Percentiles rank a stretch among this genome's conserved stretches.
Conservation (phyloP, 208 protist genomes). For the Trypanosoma theileri region DNA sequence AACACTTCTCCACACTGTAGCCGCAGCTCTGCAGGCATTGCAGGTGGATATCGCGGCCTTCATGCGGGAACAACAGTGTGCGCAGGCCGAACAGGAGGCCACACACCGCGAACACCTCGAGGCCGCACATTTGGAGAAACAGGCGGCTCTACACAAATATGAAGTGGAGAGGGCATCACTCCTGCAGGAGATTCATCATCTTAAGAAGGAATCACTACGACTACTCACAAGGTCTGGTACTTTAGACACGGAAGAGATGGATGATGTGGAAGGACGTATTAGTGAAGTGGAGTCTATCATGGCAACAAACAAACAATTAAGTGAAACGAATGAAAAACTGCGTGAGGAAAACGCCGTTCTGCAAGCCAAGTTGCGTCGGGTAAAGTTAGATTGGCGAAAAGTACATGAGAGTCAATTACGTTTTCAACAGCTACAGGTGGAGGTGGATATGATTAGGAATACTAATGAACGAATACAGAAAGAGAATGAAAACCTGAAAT, state of each 20-base stretch:
- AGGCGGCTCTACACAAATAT: conserved; percentile 14
- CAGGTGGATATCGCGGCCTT: conserved; percentile 3
- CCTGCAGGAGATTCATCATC: not conserved
- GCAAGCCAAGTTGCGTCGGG: conserved; percentile 17
- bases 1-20: conserved; percentile 4
- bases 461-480: conserved; percentile 20
- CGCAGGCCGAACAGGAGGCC: not conserved
- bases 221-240: not conserved
- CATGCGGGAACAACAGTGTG: conserved; percentile 1
- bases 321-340: conserved; percentile 6
- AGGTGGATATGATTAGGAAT: conserved; percentile 32
- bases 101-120: conserved; percentile 18
- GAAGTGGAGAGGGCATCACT: conserved; percentile 6
- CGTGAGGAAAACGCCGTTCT: conserved; percentile 19
- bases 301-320: conserved; percentile 13
- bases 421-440: conserved; percentile 32
- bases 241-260: not conserved
- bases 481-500: conserved; percentile 30
- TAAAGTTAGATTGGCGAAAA: conserved; percentile 39
- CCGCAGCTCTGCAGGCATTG: conserved; percentile 1
- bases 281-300: not conserved
- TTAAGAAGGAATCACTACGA: not conserved
- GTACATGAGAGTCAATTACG: conserved; percentile 31
- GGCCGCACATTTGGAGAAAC: conserved; percentile 19
- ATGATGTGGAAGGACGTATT: not conserved